These are phyloP conservation scores for Dactylellina sp. DNA, from an alignment of 2,329 filamentous ascomycete species.

Conservation along the genomic window DNA sequence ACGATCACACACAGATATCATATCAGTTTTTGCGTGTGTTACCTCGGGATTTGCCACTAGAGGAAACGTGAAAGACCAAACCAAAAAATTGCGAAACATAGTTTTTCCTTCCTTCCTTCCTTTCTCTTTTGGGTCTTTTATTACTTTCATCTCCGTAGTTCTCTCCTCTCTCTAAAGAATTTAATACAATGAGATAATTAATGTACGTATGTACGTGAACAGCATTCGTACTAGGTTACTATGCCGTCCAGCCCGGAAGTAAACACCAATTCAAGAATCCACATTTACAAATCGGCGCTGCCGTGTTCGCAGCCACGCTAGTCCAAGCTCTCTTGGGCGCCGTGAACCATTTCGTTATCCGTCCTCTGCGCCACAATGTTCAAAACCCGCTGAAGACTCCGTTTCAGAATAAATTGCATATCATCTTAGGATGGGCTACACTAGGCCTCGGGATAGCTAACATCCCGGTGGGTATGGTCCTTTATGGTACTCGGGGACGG, in stretches of 20 bases:
- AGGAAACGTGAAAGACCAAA: no score
- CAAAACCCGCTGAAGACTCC: constrained; percentile 46
- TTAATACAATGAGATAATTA: no score
- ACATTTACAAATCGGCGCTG: constrained; percentile 46
- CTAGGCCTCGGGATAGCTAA: constrained; percentile 46
- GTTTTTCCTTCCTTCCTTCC: no score
- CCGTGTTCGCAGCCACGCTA: constrained; percentile 35
- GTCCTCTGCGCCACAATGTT: constrained; percentile 23
- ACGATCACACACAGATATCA: no score
- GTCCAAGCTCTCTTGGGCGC: constrained; percentile 42
- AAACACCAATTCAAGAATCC: constrained; percentile 49
- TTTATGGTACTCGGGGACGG: constrained; percentile 34
- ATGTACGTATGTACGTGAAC: not conserved
- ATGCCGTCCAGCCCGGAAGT: constrained; percentile 43
- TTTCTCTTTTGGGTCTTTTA: no score
- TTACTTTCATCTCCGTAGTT: no score
- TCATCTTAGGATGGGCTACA: constrained; percentile 35
- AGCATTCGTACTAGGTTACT: constrained; percentile 50
- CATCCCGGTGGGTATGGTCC: constrained; percentile 46
- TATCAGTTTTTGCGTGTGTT: no score
- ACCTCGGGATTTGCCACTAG: no score
- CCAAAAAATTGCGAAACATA: no score
- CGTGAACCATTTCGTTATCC: constrained; percentile 41
- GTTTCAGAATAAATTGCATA: constrained; percentile 46
- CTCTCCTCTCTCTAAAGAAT: no score